Evolutionary conservation across 768 basidiomycete genomes (phyloP).

Genomic region (Mycena crocata): DNA sequence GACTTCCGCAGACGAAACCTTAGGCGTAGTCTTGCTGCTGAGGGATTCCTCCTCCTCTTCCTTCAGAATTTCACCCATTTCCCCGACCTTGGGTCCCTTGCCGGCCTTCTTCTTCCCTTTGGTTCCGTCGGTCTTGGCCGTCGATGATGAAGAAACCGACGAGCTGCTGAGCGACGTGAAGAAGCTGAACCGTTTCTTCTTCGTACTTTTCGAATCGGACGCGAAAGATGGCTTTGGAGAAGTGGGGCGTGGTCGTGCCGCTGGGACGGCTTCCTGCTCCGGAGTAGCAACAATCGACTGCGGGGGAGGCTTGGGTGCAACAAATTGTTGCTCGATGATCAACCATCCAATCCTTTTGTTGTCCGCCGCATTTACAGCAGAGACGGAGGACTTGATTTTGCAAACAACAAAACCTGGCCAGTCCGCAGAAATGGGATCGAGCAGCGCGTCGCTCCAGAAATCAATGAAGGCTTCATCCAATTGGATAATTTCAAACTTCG

Average conservation of each 20-base stretch:
- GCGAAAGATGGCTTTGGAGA: slow-evolving; percentile 58
- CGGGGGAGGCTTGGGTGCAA: slow-evolving; percentile 48
- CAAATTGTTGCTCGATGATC: slow-evolving; percentile 73
- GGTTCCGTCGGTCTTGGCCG: slow-evolving; percentile 43
- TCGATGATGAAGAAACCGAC: slow-evolving; percentile 44
- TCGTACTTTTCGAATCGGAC: slow-evolving; percentile 61
- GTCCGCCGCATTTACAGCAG: slow-evolving; percentile 38
- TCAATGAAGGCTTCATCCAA: slow-evolving; percentile 87
- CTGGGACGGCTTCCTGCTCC: slow-evolving; percentile 30
- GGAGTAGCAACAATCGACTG: slow-evolving; percentile 30
- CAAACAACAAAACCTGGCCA: slow-evolving; percentile 82
- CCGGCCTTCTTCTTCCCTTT: slow-evolving; percentile 49
- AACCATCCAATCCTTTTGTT: slow-evolving; percentile 69
- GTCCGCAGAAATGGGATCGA: slow-evolving; percentile 71
- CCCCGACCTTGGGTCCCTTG: slow-evolving; percentile 61
- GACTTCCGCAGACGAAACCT: slow-evolving; percentile 22
- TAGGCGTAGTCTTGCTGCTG: slow-evolving; percentile 12
- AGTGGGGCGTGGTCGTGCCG: slow-evolving; percentile 45
- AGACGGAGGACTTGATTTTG: slow-evolving; percentile 63
- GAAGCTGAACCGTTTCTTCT: slow-evolving; percentile 75
- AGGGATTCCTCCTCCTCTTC: slow-evolving; percentile 55
- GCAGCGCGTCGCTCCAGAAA: slow-evolving; percentile 81
- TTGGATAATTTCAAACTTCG: slow-evolving; percentile 60
- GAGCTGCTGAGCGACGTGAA: slow-evolving; percentile 56
- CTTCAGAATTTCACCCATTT: slow-evolving; percentile 76